phyloP scores from a whole-genome alignment of 257 asterid species.

The Scutellaria barbata region DNA sequence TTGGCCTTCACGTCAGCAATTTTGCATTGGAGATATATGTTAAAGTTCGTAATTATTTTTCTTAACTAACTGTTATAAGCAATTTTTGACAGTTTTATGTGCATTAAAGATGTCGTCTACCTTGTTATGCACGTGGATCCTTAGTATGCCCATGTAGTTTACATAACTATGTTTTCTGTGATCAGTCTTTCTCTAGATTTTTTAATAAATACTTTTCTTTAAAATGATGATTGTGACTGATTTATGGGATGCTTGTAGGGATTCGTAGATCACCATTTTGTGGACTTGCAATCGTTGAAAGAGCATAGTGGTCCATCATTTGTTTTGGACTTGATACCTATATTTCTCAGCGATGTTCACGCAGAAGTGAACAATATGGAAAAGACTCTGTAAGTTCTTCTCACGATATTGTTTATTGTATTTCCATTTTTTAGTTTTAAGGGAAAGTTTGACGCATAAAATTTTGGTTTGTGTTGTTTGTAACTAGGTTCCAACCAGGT shows the following conservation, averaged over 20 bases:
- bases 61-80: not conserved
- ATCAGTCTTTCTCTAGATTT: not conserved
- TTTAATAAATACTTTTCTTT: not conserved
- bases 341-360: constrained; percentile 38
- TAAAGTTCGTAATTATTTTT: not conserved
- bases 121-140: not conserved
- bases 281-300: constrained; percentile 42
- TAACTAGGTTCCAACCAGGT: constrained; percentile 40
- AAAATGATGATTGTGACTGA: not conserved
- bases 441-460: not conserved
- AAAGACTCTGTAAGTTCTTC: constrained; percentile 40
- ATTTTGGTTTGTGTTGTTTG: constrained; percentile 4
- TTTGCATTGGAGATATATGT: no score
- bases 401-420: not conserved
- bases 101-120: not conserved
- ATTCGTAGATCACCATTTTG: constrained; percentile 43
- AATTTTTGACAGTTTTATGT: not conserved
- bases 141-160: not conserved
- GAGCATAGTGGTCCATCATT: constrained; percentile 41
- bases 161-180: not conserved
- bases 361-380: constrained; percentile 30
- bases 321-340: constrained; percentile 43
- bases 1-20: no score
- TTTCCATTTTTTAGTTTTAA: not conserved
- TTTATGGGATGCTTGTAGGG: constrained; percentile 39